Base-by-base conservation (phyloP, 805 yeast species). In the Myxozyma melibiosi region DNA sequence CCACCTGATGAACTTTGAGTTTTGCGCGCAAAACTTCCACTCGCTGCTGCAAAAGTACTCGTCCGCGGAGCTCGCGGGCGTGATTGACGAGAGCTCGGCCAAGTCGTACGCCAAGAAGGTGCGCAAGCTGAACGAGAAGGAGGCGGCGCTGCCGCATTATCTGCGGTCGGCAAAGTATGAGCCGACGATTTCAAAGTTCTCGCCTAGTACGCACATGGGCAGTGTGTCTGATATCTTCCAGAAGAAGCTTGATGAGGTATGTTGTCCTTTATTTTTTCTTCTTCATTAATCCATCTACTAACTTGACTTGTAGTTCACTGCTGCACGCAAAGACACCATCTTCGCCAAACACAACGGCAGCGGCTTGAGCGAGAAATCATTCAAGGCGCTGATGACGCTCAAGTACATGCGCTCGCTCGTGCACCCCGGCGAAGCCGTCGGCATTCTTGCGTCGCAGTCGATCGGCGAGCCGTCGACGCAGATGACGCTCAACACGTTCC, bases 381-480 rank as follows among this genome's bases (percentile, higher is more conserved):
- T 95, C 83, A 84, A 88, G 73, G 96, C 97, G 2, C 80, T 94
- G 70, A 95, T 95, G 99, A 97, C 92, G 77, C 80, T 94, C 78
- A 95, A 95, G 76, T 94, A 94, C 75, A 94, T 92, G 97, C 86
- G 96, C 69, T 90, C 98, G 9, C 78, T 91, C 65, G 85, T 94
- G 53, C 83, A 90, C 68, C 98, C 99, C 3, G 99, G 99, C 72
- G 99, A 94, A 74, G 84, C 97, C 50, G 98, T 94, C 53, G 99
- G 99, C 76, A 91, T 94, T 69, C 86, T 95, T 76, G 99, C 99
- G 6, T 87, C 97, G 22, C 98, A 94, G 76, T 90, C 97, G 53
- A 85, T 94, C 72, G 99, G 99, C 76, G 99, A 94, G 75, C 99
- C 99, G 50, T 90, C 97, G 3, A 94, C 99, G 2, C 99, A 94